Evolutionary conservation across 768 basidiomycete genomes (phyloP), one percentile per base, ranked within the genome.

Genomic region (Amanita pseudoporphyria): DNA sequence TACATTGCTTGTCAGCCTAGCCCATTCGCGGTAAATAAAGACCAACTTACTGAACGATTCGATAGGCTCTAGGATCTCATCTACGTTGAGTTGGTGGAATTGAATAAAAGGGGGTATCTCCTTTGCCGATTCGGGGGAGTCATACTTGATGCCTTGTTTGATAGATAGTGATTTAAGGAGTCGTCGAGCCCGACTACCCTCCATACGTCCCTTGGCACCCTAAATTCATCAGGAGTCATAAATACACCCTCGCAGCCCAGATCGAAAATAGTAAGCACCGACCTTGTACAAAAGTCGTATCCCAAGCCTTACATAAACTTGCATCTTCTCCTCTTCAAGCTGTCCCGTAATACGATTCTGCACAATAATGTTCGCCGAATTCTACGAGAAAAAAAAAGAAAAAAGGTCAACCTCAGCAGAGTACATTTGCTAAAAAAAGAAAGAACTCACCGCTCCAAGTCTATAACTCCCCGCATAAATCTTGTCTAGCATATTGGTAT

Each of bases 311-410:
- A 97, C 91, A 61, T 96, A 97, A 1, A 77, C 75, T 59, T 93
- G 85, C 92, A 97, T 99, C 72, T 97, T 98, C 70, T 98, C 95
- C 67, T 99, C 95, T 61, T 93, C 87, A 51, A 98, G 62, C 62
- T 90, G 87, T 0, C 95, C 95, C 0, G 90, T 93, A 64, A 80
- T 65, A 12, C 95, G 76, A 62, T 97, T 93, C 68, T 98, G 95
- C 1, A 99, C 94, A 52, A 97, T 91, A 56, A 99, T 96, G 61
- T 99, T 99, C 21, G 93, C 95, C 46, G 91, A 94, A 60, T 99
- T 96, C 87, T 90, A 59, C 26, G 5, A n/a, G 4, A n/a, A 18
- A 41, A 18, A 9, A n/a, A 59, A 3, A 6, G 21, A 9, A n/a
- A 18, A 41, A 18, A 9, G 28, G 14, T 22, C 10, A 47, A 6